phyloP scores from a whole-genome alignment of 495 filamentous ascomycete genomes.

The Xylaria sp. region DNA sequence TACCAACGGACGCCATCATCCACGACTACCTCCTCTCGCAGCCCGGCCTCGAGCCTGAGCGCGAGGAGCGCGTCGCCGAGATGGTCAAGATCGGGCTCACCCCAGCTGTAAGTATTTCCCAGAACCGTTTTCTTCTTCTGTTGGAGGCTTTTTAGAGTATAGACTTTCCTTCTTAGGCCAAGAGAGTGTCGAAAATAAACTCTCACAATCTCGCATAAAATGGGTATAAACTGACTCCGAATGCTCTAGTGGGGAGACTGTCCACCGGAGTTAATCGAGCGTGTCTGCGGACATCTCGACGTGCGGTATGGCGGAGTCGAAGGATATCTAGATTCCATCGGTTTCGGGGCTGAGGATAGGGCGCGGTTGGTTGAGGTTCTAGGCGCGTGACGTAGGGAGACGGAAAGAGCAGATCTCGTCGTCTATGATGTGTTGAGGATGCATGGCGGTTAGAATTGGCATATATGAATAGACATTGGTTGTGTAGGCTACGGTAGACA shows the following conservation, averaged over 20 bases:
- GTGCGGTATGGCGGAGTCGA: slow-evolving; percentile 65
- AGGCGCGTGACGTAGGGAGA: slow-evolving; percentile 22
- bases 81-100: slow-evolving; percentile 71
- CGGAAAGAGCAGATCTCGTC: background rate
- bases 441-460: background rate
- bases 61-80: slow-evolving; percentile 68
- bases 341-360: slow-evolving; percentile 54
- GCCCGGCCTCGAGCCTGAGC: slow-evolving; percentile 64
- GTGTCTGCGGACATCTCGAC: slow-evolving; percentile 58
- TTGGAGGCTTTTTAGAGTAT: too few species aligned
- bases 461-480: background rate
- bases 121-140: too few species aligned
- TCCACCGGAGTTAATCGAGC: slow-evolving; percentile 61
- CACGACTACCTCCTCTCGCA: slow-evolving; percentile 71
- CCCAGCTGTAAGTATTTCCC: too few species aligned
- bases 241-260: slow-evolving; percentile 73
- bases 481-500: too few species aligned
- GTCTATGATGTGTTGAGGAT: background rate
- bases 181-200: too few species aligned
- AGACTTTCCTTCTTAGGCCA: too few species aligned
- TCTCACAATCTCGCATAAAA: too few species aligned
- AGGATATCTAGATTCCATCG: slow-evolving; percentile 65
- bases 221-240: too few species aligned
- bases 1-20: slow-evolving; percentile 62
- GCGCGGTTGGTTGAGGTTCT: slow-evolving; percentile 34